phyloP scores from a whole-genome alignment of 495 filamentous ascomycete species.

The Annulohypoxylon nitens region DNA sequence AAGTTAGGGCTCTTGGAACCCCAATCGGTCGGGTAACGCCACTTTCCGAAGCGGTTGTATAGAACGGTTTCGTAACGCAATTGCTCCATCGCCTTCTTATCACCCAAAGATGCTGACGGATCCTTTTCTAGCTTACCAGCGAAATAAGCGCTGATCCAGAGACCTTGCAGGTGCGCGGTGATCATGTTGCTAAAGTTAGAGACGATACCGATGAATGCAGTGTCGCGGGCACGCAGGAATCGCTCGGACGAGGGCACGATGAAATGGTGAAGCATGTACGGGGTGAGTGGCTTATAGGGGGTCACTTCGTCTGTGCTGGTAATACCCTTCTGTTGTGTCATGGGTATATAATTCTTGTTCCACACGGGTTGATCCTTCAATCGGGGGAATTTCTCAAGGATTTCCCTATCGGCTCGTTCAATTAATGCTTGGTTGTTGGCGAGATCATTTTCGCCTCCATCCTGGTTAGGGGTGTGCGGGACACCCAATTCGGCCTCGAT shows the following conservation, averaged over 20 bases:
- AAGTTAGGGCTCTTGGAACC: constrained; percentile 76
- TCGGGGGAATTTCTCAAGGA: constrained; percentile 74
- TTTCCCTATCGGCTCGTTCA: constrained; percentile 71
- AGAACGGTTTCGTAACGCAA: constrained; percentile 70
- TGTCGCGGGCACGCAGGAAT: constrained; percentile 66
- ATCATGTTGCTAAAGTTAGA: constrained; percentile 73
- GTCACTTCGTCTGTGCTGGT: constrained; percentile 51
- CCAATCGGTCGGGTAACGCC: constrained; percentile 75
- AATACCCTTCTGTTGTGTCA: constrained; percentile 56
- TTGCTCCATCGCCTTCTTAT: constrained; percentile 46
- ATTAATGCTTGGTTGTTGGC: constrained; percentile 49
- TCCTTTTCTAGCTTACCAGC: constrained; percentile 53
- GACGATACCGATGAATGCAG: constrained; percentile 76
- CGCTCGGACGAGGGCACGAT: constrained; percentile 72
- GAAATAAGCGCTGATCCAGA: constrained; percentile 79
- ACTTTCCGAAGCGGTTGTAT: constrained; percentile 75
- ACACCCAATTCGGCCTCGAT: constrained; percentile 62
- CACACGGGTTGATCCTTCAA: constrained; percentile 62
- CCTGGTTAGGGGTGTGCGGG: constrained; percentile 52
- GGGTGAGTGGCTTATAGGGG: constrained; percentile 55
- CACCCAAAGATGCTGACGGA: constrained; percentile 38
- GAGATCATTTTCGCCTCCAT: constrained; percentile 47
- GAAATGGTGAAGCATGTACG: constrained; percentile 73
- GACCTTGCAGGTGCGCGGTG: constrained; percentile 74
- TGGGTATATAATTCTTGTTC: constrained; percentile 60